Evolutionary conservation across 495 filamentous ascomycete species (phyloP).

Genomic region (Xylaria bambusicola): DNA sequence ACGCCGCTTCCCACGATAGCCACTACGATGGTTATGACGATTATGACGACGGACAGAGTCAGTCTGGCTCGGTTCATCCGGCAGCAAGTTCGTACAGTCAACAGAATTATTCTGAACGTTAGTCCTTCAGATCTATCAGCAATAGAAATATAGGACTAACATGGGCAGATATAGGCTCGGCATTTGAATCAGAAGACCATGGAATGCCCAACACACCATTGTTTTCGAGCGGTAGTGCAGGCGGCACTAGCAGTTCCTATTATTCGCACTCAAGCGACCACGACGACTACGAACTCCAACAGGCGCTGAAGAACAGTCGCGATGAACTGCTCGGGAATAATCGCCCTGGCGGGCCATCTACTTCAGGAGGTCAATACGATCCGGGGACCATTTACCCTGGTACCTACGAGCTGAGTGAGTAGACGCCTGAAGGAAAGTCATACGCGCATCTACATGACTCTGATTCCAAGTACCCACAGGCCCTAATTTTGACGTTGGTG

Average conservation of each 20-base stretch:
- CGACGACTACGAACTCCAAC: constrained; percentile 18
- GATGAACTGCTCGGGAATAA: constrained; percentile 16
- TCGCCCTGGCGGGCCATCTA: constrained; percentile 6
- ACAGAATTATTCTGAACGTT: constrained; percentile 22
- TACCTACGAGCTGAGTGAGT: constrained; percentile 12
- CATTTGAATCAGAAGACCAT: neutral
- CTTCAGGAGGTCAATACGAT: constrained; percentile 4
- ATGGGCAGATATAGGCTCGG: neutral
- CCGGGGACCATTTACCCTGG: constrained; percentile 8
- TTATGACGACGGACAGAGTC: constrained; percentile 13
- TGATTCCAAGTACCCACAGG: constrained; percentile 2
- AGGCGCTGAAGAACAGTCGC: constrained; percentile 9
- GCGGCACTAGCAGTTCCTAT: neutral
- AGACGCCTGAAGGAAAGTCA: too few relatives aligned
- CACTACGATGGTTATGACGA: constrained; percentile 22
- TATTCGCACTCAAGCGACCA: neutral
- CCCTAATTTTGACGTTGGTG: neutral
- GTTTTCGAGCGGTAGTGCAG: neutral
- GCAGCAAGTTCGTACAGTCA: constrained; percentile 18
- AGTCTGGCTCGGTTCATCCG: neutral
- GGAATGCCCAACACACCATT: neutral
- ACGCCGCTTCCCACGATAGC: constrained; percentile 11
- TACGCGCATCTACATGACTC: neutral
- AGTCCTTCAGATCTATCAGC: neutral
- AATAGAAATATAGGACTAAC: neutral